Evolutionary conservation across 106 monocot genomes (phyloP), one percentile per base, ranked within the genome.

Genomic region (Dioscorea zingiberensis): DNA sequence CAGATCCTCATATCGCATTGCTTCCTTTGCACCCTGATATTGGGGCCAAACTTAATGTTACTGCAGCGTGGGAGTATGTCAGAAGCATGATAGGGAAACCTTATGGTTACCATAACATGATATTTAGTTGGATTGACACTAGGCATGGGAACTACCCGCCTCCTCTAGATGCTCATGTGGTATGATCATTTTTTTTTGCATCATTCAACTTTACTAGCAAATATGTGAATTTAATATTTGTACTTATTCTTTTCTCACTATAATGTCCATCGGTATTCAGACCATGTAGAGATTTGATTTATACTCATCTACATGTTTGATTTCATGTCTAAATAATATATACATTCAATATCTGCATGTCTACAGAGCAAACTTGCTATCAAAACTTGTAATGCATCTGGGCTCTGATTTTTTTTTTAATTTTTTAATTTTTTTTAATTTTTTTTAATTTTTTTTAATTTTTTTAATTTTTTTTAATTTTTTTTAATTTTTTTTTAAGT

Each of bases 101-200:
- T 44, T 93, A 88, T 67, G 93, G 87, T 12, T 93, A 88, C 70
- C 93, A 93, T 67, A 93, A 93, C 58, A 80, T 93, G 93, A 87
- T 93, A 25, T 88, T 88, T 66, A 93, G 93, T 51, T 93, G 93
- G 93, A 93, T 93, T 51, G 93, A 93, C 72, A 93, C 88, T 26
- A 25, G 77, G 55, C 72, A 63, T n/a, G 79, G 63, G 49, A 93
- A 93, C 58, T 93, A 88, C 53, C 93, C 85, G 6, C 77, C 79
- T n/a, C 87, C 93, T 5, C 59, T 87, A 44, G 87, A 92, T 80
- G 74, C 87, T 59, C 79, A 92, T 81, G 63, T 87, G 81, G 87
- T 92, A 82, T 62, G 69, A 44, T n/a, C 27, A 14, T 29, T 22
- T 44, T 63, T 25, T 62, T 16, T 22, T 59, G 10, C 11, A 27